Evolutionary conservation across 2,329 filamentous ascomycete species (phyloP), one percentile per base, ranked within the genome.

Genomic region (Capronia americana): DNA sequence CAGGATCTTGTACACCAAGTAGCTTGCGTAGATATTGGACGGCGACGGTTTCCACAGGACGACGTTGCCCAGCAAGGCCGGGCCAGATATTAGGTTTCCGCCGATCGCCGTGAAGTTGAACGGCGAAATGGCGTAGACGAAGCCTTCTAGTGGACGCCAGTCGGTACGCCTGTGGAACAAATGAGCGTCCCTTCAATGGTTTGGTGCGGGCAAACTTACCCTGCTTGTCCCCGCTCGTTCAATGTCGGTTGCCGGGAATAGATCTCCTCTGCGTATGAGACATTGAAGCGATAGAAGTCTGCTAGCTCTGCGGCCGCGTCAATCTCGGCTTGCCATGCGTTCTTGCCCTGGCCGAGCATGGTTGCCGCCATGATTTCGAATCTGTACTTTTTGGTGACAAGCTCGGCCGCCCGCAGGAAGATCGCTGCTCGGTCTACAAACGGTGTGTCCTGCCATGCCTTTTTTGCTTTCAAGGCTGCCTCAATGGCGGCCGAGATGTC

Each of bases 311-410:
- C 94, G 20, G 94, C 94, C 44, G 93, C 87, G 79, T 98, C 94
- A 70, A 98, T 98, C 85, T 98, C 94, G 17, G 95, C 94, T 80
- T 98, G 94, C 93, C 93, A 98, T 54, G 92, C 92, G 78, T 97
- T 98, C 87, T 98, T 98, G 75, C 95, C 94, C 81, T 99, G 94
- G 68, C 94, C 94, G 32, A 97, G 84, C 88, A 98, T 97, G 11
- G 95, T 97, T 50, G 92, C 88, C 4, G 95, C 94, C 91, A 98
- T 96, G 74, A 98, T 87, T 63, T 97, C 92, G 80, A 97, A 97
- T 76, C 94, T 88, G 81, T 98, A 98, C 82, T 98, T 98, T 70
- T 87, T 90, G 61, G 91, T 84, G 71, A 98, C 87, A 69, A 98
- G 84, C 77, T 98, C 93, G 34, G 94, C 94, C 2, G 95, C 94